Evolutionary conservation across 495 filamentous ascomycete species (phyloP), one percentile per base, ranked within the genome.

Genomic region (Aspergillus olivimuriae): DNA sequence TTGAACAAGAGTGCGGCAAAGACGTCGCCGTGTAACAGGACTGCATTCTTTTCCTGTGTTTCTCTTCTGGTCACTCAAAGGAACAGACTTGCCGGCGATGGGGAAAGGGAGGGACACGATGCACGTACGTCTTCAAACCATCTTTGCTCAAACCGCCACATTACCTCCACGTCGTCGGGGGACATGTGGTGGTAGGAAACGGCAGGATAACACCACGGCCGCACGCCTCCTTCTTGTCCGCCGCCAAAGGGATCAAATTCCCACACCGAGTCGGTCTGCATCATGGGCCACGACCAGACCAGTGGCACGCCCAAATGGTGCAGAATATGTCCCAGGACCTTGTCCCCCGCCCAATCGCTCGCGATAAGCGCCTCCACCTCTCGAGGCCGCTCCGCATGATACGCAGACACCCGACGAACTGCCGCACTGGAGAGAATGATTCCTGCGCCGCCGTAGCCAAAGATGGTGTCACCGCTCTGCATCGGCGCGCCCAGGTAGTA

Each of bases 371-470:
- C 31, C 34, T 66, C 63, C 19, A 66, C 20, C 12, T 66, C 57
- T 26, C 38, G 41, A 10, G 45, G 43, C 18, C 46, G 21, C 8
- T 52, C 24, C 6, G 35, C 37, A 7, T 43, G 55, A 34, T 65
- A 46, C 16, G 44, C 33, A 16, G 50, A 46, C 10, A 65, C 30
- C 18, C 45, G 53, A 0, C 40, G 23, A 45, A 61, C 55, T 0
- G 61, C 56, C 20, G 46, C 35, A 6, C 47, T 46, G 3, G 63
- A 50, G 34, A 84, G 49, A 17, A 84, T 47, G 36, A 82, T 79
- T 3, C 82, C 82, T 6, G 74, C 71, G 1, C 81, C 82, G 22
- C 80, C 79, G 51, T 84, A 81, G 0, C 66, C 81, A 43, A 84
- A 85, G 4, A 46, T 68, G 5, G 53, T 50, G 4, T 63, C 55